Base-by-base conservation (phyloP, 148 eudicot species). In the Diospyros kaki region DNA sequence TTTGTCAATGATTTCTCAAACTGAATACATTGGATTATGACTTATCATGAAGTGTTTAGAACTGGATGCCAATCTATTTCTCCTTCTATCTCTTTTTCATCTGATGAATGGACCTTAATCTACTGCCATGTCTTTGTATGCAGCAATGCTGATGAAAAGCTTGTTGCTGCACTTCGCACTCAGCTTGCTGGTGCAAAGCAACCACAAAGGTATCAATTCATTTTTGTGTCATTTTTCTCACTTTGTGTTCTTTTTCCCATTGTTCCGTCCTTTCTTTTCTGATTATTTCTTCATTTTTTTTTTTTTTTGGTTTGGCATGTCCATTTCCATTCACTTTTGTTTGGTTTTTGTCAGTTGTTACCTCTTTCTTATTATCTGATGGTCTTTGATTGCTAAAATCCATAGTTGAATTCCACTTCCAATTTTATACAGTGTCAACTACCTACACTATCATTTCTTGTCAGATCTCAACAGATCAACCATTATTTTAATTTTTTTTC, bases 91-190 rank as follows among this genome's bases (percentile, higher is more conserved):
- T 17, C 15, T 70, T 67, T 28, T 71, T 60, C 17, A 41, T 65
- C 11, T 68, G 55, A 59, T 46, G 46, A 18, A 66, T 59, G 53
- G 28, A 44, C 77, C 74, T 43, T 78, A 79, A 58, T 66, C 6
- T 5, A 64, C 11, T 58, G 14, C 54, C 65, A 3, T 60, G 12
- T 14, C n/a, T 61, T 72, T 74, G 71, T 51, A 68, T 83, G 86
- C 87, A 96, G 99, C 86, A 91, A 91, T 83, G 86, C 96, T 70
- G 99, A 96, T 88, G 99, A 96, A 77, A 96, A 93, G 73, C 86
- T 96, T 73, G 99, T 93, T 74, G 99, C 97, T 80, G 93, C 97
- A 12, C 88, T 96, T 73, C 91, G 97, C 79, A 80, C 87, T 78
- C 89, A 82, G 46, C 82, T 89, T 80, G 40, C 79, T 73, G 82